Conservation (phyloP, 371 early-diverging fungal species). For the Lichtheimia corymbifera region DNA sequence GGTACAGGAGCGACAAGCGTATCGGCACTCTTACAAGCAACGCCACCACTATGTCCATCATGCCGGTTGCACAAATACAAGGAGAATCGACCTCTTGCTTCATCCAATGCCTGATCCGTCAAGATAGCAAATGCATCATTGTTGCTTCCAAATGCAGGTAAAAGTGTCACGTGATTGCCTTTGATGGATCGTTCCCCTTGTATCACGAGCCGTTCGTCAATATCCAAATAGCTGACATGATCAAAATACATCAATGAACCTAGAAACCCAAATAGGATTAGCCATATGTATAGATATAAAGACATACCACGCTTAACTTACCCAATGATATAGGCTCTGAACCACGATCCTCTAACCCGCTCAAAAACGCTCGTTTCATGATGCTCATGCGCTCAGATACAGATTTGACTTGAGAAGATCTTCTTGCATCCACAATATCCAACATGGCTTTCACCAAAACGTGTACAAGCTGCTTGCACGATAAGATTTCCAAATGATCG, state of each 20-base stretch:
- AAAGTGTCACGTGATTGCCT: background rate
- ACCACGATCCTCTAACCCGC: constrained; percentile 56
- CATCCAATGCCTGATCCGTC: constrained; percentile 41
- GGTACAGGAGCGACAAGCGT: constrained; percentile 42
- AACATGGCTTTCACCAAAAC: constrained; percentile 61
- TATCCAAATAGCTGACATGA: constrained; percentile 2
- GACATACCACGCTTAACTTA: constrained; percentile 16
- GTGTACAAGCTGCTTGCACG: constrained; percentile 89
- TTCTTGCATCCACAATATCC: constrained; percentile 69
- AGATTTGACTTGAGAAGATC: constrained; percentile 66
- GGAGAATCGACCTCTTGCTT: constrained; percentile 30
- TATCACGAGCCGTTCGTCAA: constrained; percentile 28
- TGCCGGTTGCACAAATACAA: constrained; percentile 45
- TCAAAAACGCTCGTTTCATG: constrained; percentile 62
- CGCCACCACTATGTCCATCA: constrained; percentile 16
- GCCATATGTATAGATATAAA: background rate
- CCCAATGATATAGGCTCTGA: constrained; percentile 36
- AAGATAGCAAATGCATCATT: constrained; percentile 50
- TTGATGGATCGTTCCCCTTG: constrained; percentile 8
- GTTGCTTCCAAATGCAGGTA: constrained; percentile 35
- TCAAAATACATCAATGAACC: constrained; percentile 10
- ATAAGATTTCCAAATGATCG: constrained; percentile 89
- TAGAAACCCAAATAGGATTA: background rate
- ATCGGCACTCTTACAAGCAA: constrained; percentile 26
- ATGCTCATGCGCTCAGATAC: constrained; percentile 63